phyloP scores from a whole-genome alignment of 352 stramenopile genomes.

The Phytophthora cactorum region DNA sequence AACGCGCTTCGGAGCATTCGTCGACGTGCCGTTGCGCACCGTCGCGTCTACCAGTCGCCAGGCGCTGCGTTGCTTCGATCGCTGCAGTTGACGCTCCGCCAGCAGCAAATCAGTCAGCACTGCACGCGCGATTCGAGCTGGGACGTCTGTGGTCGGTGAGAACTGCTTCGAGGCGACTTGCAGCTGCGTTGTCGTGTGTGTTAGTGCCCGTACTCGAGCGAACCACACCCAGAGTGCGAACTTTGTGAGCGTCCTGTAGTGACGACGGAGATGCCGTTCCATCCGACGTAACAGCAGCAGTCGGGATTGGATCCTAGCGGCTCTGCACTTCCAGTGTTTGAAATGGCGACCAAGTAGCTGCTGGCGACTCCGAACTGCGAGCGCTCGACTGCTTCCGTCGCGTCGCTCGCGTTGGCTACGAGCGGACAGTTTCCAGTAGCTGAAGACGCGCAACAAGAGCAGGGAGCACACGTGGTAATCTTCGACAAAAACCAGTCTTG shows the following conservation, averaged over 20 bases:
- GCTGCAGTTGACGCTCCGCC: slow-evolving; percentile 9
- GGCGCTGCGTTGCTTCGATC: slow-evolving; percentile 21
- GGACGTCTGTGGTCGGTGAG: slow-evolving; percentile 10
- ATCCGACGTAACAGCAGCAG: slow-evolving; percentile 24
- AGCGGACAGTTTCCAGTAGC: slow-evolving; percentile 23
- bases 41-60: slow-evolving; percentile 24
- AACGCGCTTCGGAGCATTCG: slow-evolving; percentile 24
- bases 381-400: neutral
- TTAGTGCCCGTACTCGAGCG: slow-evolving; percentile 33
- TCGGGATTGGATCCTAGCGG: neutral
- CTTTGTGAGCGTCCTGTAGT: slow-evolving; percentile 25
- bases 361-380: neutral
- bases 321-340: slow-evolving; percentile 13
- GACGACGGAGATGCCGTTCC: slow-evolving; percentile 31
- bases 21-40: slow-evolving; percentile 9
- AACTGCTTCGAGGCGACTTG: slow-evolving; percentile 25
- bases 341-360: slow-evolving; percentile 19
- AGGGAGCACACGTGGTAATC: neutral
- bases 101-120: slow-evolving; percentile 25
- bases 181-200: slow-evolving; percentile 10
- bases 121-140: slow-evolving; percentile 17
- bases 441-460: slow-evolving; percentile 24
- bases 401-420: slow-evolving; percentile 4
- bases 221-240: slow-evolving; percentile 64
- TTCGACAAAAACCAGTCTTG: slow-evolving; percentile 15